These are phyloP conservation scores for Verticillium nonalfalfae DNA, from an alignment of 2,329 filamentous ascomycete genomes.

Conservation along the genomic window DNA sequence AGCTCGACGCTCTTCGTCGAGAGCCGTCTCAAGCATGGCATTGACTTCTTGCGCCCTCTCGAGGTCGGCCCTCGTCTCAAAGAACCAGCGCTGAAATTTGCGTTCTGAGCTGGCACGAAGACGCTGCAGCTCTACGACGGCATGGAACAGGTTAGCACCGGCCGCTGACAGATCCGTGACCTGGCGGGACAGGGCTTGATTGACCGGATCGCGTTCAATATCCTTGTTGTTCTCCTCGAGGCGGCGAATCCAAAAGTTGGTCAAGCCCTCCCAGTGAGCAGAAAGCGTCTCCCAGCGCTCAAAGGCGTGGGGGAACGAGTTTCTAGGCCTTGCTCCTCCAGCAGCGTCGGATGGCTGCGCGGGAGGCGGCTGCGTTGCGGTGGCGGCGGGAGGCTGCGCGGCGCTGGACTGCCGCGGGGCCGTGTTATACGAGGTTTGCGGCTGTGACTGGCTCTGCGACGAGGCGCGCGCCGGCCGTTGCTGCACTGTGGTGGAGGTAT, in stretches of 20 bases:
- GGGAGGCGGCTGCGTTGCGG: conserved; percentile 20
- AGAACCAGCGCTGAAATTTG: conserved; percentile 98
- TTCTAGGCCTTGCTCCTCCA: conserved; percentile 40
- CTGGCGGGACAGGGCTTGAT: conserved; percentile 83
- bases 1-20: conserved; percentile 69
- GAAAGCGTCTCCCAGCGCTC: conserved; percentile 96
- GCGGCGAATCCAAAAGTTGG: conserved; percentile 93
- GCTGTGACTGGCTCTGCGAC: conserved; percentile 16
- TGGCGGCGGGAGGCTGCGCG: conserved; percentile 6
- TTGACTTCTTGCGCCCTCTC: conserved; percentile 80
- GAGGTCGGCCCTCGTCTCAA: conserved; percentile 83
- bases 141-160: conserved; percentile 94
- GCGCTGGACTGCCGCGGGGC: conserved; percentile 7
- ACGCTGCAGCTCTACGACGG: conserved; percentile 91
- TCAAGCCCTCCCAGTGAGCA: conserved; percentile 96
- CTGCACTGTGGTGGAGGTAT: conserved; percentile 16
- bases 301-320: conserved; percentile 90
- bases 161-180: conserved; percentile 96
- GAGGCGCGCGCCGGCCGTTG: conserved; percentile 16
- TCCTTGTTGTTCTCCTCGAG: conserved; percentile 88
- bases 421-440: conserved; percentile 5
- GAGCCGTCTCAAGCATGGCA: conserved; percentile 67
- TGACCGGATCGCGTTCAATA: conserved; percentile 73
- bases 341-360: conserved; percentile 19
- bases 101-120: conserved; percentile 91